A percentile compares a stretch with the other conserved stretches of the same genome.
Conservation (phyloP, 345 rosid genomes). For the Anastatica hierochuntica region DNA sequence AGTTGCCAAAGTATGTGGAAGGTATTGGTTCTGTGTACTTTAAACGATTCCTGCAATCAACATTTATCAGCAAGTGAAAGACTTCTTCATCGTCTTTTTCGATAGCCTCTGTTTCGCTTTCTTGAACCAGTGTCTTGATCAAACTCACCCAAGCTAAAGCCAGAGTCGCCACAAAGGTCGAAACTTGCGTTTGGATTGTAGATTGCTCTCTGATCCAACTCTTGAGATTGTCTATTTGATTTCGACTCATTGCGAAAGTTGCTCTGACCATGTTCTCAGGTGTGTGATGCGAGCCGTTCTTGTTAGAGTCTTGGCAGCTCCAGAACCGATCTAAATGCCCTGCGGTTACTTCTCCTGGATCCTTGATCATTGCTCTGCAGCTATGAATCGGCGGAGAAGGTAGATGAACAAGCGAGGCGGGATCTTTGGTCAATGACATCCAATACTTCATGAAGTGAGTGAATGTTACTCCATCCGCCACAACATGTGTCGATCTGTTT, state of each 20-base stretch:
- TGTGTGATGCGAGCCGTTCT: not conserved
- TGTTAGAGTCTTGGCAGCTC: slow-evolving; percentile 6
- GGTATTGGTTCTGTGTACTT: slow-evolving; percentile 22
- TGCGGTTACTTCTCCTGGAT: slow-evolving; percentile 20
- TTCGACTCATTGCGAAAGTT: slow-evolving; percentile 19
- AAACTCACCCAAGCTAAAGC: slow-evolving; percentile 32
- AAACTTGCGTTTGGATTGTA: not conserved
- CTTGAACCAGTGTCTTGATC: slow-evolving; percentile 15
- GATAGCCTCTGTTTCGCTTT: not conserved
- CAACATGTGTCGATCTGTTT: slow-evolving; percentile 11
- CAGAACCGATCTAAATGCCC: slow-evolving; percentile 18
- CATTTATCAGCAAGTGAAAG: slow-evolving; percentile 20
- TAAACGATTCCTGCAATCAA: slow-evolving; percentile 24
- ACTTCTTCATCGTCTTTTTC: not conserved
- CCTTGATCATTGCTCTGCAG: slow-evolving; percentile 27
- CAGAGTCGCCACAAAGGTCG: slow-evolving; percentile 28
- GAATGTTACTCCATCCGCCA: slow-evolving; percentile 26
- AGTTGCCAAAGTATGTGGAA: slow-evolving; percentile 36
- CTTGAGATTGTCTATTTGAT: slow-evolving; percentile 24
- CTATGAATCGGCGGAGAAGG: slow-evolving; percentile 9
- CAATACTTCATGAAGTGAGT: slow-evolving; percentile 30
- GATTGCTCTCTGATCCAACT: slow-evolving; percentile 8
- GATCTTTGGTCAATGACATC: slow-evolving; percentile 22
- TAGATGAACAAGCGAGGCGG: not conserved
- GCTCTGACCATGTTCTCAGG: slow-evolving; percentile 25